A percentile compares a stretch with the other conserved stretches of the same genome.
Conservation (phyloP, 352 stramenopile genomes). For the Phytophthora fragariae region DNA sequence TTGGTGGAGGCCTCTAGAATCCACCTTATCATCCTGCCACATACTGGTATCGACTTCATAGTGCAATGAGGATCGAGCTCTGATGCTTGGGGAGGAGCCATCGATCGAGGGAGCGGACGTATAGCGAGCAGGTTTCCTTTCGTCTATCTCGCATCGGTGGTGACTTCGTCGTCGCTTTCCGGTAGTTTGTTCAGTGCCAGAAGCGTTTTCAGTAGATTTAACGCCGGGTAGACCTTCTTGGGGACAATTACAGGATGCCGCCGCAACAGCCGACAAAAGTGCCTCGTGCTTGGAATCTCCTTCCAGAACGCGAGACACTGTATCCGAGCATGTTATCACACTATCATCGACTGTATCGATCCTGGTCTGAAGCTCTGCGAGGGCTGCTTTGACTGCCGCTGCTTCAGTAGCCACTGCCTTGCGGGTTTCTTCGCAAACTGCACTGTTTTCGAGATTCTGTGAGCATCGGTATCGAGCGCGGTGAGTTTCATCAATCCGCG, state of each 20-base stretch:
- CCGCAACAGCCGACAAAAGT: slow-evolving; percentile 30
- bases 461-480: neutral
- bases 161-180: slow-evolving; percentile 32
- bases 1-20: slow-evolving; percentile 34
- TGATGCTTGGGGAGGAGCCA: neutral
- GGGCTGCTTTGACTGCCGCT: slow-evolving; percentile 26
- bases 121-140: slow-evolving; percentile 1
- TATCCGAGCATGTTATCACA: slow-evolving; percentile 33
- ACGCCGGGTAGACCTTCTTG: neutral
- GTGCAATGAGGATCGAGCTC: slow-evolving; percentile 2
- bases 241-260: slow-evolving; percentile 32
- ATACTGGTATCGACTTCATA: slow-evolving; percentile 9
- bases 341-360: slow-evolving; percentile 32
- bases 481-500: slow-evolving; percentile 21
- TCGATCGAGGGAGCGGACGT: neutral
- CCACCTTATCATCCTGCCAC: slow-evolving; percentile 22
- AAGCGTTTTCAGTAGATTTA: neutral
- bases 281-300: slow-evolving; percentile 25
- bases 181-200: neutral
- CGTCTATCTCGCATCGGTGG: neutral
- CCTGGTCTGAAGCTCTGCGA: slow-evolving; percentile 28
- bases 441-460: slow-evolving; percentile 29
- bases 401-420: slow-evolving; percentile 22
- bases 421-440: slow-evolving; percentile 19
- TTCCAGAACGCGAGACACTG: slow-evolving; percentile 22